phyloP scores from a whole-genome alignment of 2,329 filamentous ascomycete genomes.

The Fonsecaea multimorphosa region DNA sequence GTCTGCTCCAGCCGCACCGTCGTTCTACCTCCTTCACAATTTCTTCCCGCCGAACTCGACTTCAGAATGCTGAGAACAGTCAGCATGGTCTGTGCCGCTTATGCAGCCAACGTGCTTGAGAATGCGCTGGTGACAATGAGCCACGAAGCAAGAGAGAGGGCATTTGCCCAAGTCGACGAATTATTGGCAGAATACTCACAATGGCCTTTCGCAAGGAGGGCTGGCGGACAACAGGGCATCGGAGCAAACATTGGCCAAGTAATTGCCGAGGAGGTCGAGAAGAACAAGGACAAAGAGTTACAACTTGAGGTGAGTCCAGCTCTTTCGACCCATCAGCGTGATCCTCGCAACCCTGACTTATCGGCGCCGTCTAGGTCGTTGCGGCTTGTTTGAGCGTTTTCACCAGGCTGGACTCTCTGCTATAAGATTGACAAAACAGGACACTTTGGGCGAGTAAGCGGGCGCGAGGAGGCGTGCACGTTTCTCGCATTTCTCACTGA shows the following conservation, averaged over 20 bases:
- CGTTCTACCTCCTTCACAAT: slow-evolving; percentile 82
- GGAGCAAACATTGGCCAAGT: slow-evolving; percentile 90
- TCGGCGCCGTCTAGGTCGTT: slow-evolving; percentile 64
- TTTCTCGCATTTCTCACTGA: not conserved
- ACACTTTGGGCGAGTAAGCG: not conserved
- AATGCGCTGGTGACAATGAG: slow-evolving; percentile 94
- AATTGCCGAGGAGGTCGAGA: slow-evolving; percentile 84
- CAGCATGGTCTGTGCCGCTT: slow-evolving; percentile 95
- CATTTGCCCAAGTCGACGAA: slow-evolving; percentile 97
- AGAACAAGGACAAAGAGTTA: slow-evolving; percentile 88
- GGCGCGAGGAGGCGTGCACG: not conserved
- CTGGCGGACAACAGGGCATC: slow-evolving; percentile 77
- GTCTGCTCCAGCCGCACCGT: slow-evolving; percentile 93
- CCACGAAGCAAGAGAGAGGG: slow-evolving; percentile 90
- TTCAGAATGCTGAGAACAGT: slow-evolving; percentile 92
- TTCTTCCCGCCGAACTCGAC: slow-evolving; percentile 91
- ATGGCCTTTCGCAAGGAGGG: slow-evolving; percentile 89
- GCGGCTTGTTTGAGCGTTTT: slow-evolving; percentile 97
- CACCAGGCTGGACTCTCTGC: slow-evolving; percentile 91
- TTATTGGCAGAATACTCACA: slow-evolving; percentile 94
- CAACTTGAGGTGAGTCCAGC: slow-evolving; percentile 79
- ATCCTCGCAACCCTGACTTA: not conserved
- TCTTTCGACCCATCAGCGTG: too few relatives aligned
- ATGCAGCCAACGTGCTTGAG: slow-evolving; percentile 96
- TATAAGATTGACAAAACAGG: slow-evolving; percentile 57